Conservation (phyloP, 108 stramenopile species). For the Cyclotella atomus region DNA sequence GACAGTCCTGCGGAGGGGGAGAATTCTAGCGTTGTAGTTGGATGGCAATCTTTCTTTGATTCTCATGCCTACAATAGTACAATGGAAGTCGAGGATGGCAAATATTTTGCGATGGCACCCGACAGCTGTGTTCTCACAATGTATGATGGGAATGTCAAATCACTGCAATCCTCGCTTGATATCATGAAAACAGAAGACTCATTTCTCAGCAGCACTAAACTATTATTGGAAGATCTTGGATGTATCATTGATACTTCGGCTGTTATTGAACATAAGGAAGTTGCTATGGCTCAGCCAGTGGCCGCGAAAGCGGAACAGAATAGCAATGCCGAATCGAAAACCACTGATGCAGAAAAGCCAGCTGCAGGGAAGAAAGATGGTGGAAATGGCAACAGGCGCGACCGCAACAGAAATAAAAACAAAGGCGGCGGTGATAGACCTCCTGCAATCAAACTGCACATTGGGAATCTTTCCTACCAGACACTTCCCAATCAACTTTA, state of each 20-base stretch:
- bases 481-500: conserved; percentile 75
- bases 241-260: conserved; percentile 44
- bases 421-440: conserved; percentile 57
- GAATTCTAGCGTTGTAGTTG: conserved; percentile 43
- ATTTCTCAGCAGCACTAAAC: conserved; percentile 56
- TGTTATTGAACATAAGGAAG: not conserved
- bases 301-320: conserved; percentile 3
- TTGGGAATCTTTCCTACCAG: conserved; percentile 84
- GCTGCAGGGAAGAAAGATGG: conserved; percentile 28
- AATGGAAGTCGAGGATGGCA: conserved; percentile 85
- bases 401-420: conserved; percentile 46
- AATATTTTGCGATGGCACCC: conserved; percentile 78
- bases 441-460: conserved; percentile 86
- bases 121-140: conserved; percentile 85
- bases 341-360: conserved; percentile 24
- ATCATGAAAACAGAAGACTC: conserved; percentile 53
- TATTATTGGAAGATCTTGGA: conserved; percentile 67
- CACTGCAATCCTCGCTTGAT: conserved; percentile 73
- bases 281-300: conserved; percentile 9
- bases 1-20: conserved; percentile 46
- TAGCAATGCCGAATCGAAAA: conserved; percentile 3
- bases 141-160: conserved; percentile 82
- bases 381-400: conserved; percentile 41
- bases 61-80: conserved; percentile 72
- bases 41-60: conserved; percentile 89